These are phyloP conservation scores for Xylariomycetidae sp. DNA, from an alignment of 2,329 filamentous ascomycete genomes.

Conservation along the genomic window DNA sequence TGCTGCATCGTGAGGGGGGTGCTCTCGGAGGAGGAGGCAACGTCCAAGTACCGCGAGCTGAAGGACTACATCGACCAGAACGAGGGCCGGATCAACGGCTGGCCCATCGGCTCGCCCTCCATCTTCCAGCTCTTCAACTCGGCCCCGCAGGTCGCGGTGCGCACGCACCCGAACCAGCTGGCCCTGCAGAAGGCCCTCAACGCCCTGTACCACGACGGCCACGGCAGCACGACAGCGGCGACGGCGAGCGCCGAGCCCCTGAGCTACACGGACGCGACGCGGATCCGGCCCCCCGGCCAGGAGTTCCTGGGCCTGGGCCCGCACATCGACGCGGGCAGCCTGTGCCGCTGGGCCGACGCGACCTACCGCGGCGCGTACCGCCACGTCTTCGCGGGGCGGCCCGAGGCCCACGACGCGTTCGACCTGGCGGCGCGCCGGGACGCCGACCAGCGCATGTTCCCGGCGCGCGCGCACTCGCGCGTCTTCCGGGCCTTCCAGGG, in stretches of 20 bases:
- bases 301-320: slow-evolving; percentile 36
- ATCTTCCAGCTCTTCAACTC: slow-evolving; percentile 36
- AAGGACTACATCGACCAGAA: not conserved
- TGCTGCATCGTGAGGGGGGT: slow-evolving; percentile 17
- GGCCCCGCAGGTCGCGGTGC: slow-evolving; percentile 32
- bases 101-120: slow-evolving; percentile 22
- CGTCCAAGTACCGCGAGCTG: not conserved
- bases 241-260: slow-evolving; percentile 27
- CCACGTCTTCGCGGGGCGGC: slow-evolving; percentile 31
- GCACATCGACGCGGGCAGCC: slow-evolving; percentile 38
- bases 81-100: not conserved
- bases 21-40: slow-evolving; percentile 5
- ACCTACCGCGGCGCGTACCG: slow-evolving; percentile 33
- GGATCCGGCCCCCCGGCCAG: slow-evolving; percentile 32
- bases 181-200: slow-evolving; percentile 32
- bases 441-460: slow-evolving; percentile 30
- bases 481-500: slow-evolving; percentile 36
- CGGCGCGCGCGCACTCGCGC: slow-evolving; percentile 30
- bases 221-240: slow-evolving; percentile 9
- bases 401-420: slow-evolving; percentile 32
- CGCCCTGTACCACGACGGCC: slow-evolving; percentile 32
- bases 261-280: slow-evolving; percentile 34
- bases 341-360: slow-evolving; percentile 37
- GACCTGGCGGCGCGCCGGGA: slow-evolving; percentile 30
- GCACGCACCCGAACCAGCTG: slow-evolving; percentile 34